Base-by-base conservation (phyloP, 306 rosid genomes). In the Castanea crenata region DNA sequence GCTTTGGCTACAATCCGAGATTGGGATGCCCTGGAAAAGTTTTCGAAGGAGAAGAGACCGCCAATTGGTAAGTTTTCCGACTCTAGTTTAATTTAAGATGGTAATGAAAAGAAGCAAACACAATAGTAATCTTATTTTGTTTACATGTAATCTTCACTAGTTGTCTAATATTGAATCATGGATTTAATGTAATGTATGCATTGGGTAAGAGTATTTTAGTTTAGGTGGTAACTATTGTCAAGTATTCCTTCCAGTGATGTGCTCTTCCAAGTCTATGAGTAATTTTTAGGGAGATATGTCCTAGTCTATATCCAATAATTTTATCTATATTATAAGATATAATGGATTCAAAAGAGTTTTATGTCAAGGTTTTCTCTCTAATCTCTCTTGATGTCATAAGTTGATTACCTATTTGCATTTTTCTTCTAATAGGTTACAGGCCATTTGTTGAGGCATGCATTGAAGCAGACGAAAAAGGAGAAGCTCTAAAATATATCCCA, bases 361-460 rank as follows among this genome's bases (percentile, higher is more conserved):
- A 10, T 49, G 14, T 49, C 54, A 49, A 49, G 16, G 16, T 49
- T 49, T 49, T 49, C 54, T 49, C 16, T 12, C 18, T 55, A 21
- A 8, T 69, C 46, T 16, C 9, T 32, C 55, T 13, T 29, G 56
- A 54, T 55, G n/a, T 46, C 41, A 68, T n/a, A 23, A 31, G 46
- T 31, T 44, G 20, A 79, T 61, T 61, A 35, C 77, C 80, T 62
- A 49, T 54, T 35, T 86, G 11, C 23, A 34, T 38, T 35, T 84
- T 82, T 73, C 81, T 57, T 82, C 65, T 70, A 35, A 51, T 74
- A 95, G 99, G 99, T 71, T 95, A 80, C 69, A 87, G 89, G 80
- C 99, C 98, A 74, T 95, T 95, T 83, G 99, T 95, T 58, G 99
- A 95, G 89, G 98, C 98, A 71, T 95, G 99, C 87, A 68, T 92